Conservation (phyloP, 2,329 filamentous ascomycete genomes). For the Nemania serpens region DNA sequence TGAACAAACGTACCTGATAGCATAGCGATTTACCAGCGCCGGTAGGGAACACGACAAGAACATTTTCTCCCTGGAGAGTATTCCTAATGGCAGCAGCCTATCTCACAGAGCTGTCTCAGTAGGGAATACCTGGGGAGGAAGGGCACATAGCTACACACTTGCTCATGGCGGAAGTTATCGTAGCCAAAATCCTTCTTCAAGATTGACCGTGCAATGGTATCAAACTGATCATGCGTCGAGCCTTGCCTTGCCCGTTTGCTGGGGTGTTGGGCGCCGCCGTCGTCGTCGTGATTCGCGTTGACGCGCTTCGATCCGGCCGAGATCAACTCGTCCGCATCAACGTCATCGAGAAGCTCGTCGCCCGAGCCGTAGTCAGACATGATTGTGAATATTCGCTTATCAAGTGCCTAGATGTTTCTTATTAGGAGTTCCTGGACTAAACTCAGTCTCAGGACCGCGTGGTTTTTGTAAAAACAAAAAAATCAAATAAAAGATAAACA, state of each 20-base stretch:
- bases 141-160: constrained; percentile 31
- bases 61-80: constrained; percentile 47
- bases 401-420: background rate
- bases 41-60: constrained; percentile 52
- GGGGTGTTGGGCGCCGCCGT: background rate
- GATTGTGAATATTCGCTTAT: constrained; percentile 6
- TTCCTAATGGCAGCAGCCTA: constrained; percentile 46
- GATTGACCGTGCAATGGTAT: constrained; percentile 33
- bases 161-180: constrained; percentile 50
- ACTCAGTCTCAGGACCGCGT: background rate
- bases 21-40: constrained; percentile 57
- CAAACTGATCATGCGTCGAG: background rate
- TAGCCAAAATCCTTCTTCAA: constrained; percentile 48
- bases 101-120: background rate
- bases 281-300: background rate
- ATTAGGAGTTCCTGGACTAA: background rate
- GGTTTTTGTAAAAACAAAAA: no score
- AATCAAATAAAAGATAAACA: no score
- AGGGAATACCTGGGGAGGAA: background rate
- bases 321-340: constrained; percentile 31
- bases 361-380: constrained; percentile 43
- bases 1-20: constrained; percentile 47
- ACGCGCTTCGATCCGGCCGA: constrained; percentile 24
- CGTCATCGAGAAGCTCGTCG: constrained; percentile 42
- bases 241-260: constrained; percentile 21